Evolutionary conservation across 495 filamentous ascomycete species (phyloP), one percentile per base, ranked within the genome.

Genomic region (Penicillium pulvis): DNA sequence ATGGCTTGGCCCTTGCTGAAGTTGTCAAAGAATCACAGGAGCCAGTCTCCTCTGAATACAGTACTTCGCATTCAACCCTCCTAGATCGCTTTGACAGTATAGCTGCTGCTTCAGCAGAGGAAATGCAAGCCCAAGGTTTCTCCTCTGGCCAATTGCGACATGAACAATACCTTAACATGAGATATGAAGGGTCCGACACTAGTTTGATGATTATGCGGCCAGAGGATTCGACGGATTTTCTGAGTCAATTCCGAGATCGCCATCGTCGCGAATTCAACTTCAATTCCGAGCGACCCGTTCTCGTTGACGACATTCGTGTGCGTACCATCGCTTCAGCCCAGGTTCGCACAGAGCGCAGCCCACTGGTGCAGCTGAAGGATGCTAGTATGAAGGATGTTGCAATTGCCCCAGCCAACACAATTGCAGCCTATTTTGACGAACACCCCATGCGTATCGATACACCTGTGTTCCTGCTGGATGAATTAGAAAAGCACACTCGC

Each of bases 391-490:
- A 64, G 17, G 67, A 76, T 50, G 64, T 77, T 28, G 56, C 49
- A 2, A 60, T 52, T 2, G 53, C 58, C 1, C 71, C 74, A 0
- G 74, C 71, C 14, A 67, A 62, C 42, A 69, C 63, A 0, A 70
- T 64, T 51, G 66, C 76, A 16, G 79, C 79, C 11, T 83, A 80
- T 59, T 83, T 83, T 41, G 77, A 80, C 46, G 76, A 73, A 16
- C 85, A 92, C 55, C 85, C 86, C 8, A 87, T 87, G 1, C 82
- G 93, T 7, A 76, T 85, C 59, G 84, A 94, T 41, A 97, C 94
- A 0, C 87, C 91, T 0, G 86, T 98, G 49, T 97, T 92, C 73
- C 88, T 89, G 64, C 80, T 98, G 0, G 85, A 89, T 56, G 85
- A 93, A 58, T 76, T 98, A 3, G 77, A 77, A 11, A 84, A 92